Evolutionary conservation across 1,284 basidiomycete genomes (phyloP).

Genomic region (Sanghuangporus weigelae): DNA sequence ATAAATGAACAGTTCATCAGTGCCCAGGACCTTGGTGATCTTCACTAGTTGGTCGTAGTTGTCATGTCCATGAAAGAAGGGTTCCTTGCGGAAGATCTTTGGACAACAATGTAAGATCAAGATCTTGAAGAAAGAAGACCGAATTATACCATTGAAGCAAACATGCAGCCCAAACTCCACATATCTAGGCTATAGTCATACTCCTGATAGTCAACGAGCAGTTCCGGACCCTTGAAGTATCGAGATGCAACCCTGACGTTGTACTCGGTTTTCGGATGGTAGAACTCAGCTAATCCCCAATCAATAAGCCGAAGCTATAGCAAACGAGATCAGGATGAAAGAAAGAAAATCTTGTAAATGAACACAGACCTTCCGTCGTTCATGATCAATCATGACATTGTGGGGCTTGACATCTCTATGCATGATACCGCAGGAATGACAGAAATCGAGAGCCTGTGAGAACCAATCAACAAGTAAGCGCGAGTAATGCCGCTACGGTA

Average conservation of each 20-base stretch:
- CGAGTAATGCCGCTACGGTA: not conserved
- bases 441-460: slow-evolving; percentile 75
- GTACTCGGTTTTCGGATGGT: slow-evolving; percentile 82
- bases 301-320: slow-evolving; percentile 76
- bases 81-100: slow-evolving; percentile 81
- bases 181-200: slow-evolving; percentile 85
- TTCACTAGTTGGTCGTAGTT: slow-evolving; percentile 89
- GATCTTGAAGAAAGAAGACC: not conserved
- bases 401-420: slow-evolving; percentile 90
- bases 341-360: not conserved
- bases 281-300: slow-evolving; percentile 92
- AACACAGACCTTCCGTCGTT: slow-evolving; percentile 57
- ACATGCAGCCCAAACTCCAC: slow-evolving; percentile 89
- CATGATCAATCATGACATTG: slow-evolving; percentile 89
- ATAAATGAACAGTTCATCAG: slow-evolving; percentile 73
- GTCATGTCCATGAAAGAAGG: slow-evolving; percentile 87
- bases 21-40: slow-evolving; percentile 84
- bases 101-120: not conserved
- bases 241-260: slow-evolving; percentile 88
- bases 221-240: slow-evolving; percentile 87
- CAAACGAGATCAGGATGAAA: slow-evolving; percentile 6
- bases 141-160: slow-evolving; percentile 70
- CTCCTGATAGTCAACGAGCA: slow-evolving; percentile 82
- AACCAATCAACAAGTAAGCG: slow-evolving; percentile 3
- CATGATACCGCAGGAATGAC: slow-evolving; percentile 87